Conservation (phyloP, 2,329 filamentous ascomycete genomes). For the Aspergillus sergii region DNA sequence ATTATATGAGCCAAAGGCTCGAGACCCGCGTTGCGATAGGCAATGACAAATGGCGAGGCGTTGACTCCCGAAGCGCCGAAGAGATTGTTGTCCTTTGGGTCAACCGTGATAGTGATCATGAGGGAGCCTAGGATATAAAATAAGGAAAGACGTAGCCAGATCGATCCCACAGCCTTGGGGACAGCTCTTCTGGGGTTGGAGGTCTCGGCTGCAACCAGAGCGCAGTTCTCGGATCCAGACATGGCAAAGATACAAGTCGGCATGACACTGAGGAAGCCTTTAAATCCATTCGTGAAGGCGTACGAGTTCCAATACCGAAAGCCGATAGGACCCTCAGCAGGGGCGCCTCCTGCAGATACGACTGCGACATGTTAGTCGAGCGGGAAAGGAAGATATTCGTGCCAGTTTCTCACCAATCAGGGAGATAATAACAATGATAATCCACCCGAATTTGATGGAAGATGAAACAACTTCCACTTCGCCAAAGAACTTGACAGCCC, state of each 20-base stretch:
- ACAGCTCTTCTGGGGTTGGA: constrained; percentile 47
- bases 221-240: constrained; percentile 48
- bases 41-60: constrained; percentile 49
- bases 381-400: background rate
- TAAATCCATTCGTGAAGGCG: constrained; percentile 50
- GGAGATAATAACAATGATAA: constrained; percentile 52
- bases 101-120: constrained; percentile 49
- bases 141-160: constrained; percentile 49
- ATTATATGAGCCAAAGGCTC: constrained; percentile 49
- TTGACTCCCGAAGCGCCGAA: constrained; percentile 48
- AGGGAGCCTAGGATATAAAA: constrained; percentile 51
- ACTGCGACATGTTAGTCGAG: constrained; percentile 29
- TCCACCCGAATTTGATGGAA: constrained; percentile 52
- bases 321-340: constrained; percentile 41
- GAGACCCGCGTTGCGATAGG: constrained; percentile 46
- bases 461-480: constrained; percentile 51
- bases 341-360: constrained; percentile 49
- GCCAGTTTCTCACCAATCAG: constrained; percentile 32
- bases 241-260: constrained; percentile 43
- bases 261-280: constrained; percentile 44
- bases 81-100: constrained; percentile 43
- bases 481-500: constrained; percentile 48
- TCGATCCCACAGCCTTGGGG: constrained; percentile 49
- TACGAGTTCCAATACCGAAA: constrained; percentile 50
- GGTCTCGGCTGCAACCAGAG: constrained; percentile 49